Percentiles rank a stretch among this genome's conserved stretches.
These are phyloP conservation scores for Castanea crenata DNA, from an alignment of 306 rosid species.

Conservation along the genomic window DNA sequence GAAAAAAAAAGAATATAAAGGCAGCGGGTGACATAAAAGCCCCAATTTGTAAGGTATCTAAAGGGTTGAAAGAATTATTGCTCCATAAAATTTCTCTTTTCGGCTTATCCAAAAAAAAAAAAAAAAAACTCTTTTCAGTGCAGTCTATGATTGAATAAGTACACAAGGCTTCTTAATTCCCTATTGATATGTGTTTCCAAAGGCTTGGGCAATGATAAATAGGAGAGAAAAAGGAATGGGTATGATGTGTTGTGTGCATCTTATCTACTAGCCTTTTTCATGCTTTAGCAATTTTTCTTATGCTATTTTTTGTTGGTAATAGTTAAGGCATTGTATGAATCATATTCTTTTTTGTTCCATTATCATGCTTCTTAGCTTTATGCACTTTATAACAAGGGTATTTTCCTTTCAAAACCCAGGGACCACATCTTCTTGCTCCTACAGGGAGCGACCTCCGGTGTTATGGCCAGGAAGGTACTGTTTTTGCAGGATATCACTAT, in stretches of 20 bases:
- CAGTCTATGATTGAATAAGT: neutral
- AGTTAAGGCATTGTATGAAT: neutral
- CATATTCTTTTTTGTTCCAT: conserved; percentile 4
- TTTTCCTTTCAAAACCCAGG: conserved; percentile 49
- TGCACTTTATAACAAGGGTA: neutral
- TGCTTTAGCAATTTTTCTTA: neutral
- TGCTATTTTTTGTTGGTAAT: neutral
- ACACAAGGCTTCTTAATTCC: neutral
- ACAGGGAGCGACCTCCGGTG: conserved; percentile 86
- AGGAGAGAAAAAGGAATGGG: neutral
- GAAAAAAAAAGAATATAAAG: too few species aligned
- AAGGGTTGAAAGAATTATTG: neutral
- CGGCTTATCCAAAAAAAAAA: neutral
- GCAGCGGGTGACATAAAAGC: neutral
- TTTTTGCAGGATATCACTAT: conserved; percentile 92
- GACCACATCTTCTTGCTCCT: conserved; percentile 96
- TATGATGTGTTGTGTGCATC: neutral
- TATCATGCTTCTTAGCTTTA: neutral
- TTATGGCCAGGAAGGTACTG: conserved; percentile 71
- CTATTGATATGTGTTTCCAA: neutral
- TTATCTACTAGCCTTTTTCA: neutral
- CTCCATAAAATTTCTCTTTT: neutral
- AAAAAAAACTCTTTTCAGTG: too few species aligned
- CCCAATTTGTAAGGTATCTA: neutral
- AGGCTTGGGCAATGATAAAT: neutral